Evolutionary conservation across 129 eudicot species (phyloP).

Genomic region (Flaveria linearis): DNA sequence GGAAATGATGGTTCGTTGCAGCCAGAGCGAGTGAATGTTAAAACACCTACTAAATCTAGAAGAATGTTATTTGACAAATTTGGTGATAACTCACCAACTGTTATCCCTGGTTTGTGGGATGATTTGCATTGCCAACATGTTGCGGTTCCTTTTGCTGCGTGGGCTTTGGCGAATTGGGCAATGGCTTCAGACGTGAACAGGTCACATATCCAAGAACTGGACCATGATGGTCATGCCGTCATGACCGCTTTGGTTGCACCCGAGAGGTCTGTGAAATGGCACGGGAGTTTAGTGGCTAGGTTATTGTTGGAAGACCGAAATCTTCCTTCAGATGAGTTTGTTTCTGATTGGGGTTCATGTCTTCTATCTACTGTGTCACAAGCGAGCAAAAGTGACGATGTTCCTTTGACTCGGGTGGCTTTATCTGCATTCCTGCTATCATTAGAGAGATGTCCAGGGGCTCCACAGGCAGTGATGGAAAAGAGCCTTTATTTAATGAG

Average conservation of each 20-base stretch:
- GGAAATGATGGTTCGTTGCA: constrained; percentile 46
- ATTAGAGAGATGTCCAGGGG: constrained; percentile 66
- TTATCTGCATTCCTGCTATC: constrained; percentile 86
- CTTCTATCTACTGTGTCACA: constrained; percentile 84
- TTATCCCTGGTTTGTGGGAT: constrained; percentile 97
- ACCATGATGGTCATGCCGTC: constrained; percentile 79
- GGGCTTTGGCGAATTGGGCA: constrained; percentile 99
- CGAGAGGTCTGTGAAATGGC: constrained; percentile 99
- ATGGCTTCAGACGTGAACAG: constrained; percentile 89
- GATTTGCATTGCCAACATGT: constrained; percentile 95
- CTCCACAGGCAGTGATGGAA: constrained; percentile 70
- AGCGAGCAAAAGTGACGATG: constrained; percentile 82
- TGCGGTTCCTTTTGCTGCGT: constrained; percentile 98
- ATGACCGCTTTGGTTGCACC: constrained; percentile 91
- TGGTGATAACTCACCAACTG: constrained; percentile 45
- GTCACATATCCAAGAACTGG: constrained; percentile 84
- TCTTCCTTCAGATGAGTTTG: constrained; percentile 70
- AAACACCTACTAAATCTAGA: constrained; percentile 30
- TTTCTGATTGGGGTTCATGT: constrained; percentile 79
- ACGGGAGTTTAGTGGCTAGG: constrained; percentile 91
- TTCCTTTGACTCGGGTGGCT: constrained; percentile 76
- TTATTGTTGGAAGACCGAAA: constrained; percentile 73
- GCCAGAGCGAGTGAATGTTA: constrained; percentile 31
- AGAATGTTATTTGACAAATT: constrained; percentile 46
- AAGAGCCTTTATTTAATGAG: constrained; percentile 84